Evolutionary conservation across 2,329 filamentous ascomycete species (phyloP), one percentile per base, ranked within the genome.

Genomic region (Pestalotiopsis sp.): DNA sequence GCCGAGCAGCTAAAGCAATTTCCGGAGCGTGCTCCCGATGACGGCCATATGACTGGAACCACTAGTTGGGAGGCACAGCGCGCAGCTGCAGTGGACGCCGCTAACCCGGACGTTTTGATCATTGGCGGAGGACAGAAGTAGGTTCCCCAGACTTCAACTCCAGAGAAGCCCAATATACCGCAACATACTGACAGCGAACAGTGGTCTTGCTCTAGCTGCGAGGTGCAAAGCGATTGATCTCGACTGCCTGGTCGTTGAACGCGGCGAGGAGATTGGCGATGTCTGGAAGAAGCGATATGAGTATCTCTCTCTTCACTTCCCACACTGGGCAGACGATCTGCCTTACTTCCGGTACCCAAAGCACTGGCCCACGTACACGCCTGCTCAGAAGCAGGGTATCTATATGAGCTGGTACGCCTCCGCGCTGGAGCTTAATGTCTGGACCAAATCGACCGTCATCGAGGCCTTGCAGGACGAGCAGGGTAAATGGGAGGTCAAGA

Each of bases 361-460:
- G 58, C 81, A 79, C 62, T 83, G 80, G 80, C 81, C 82, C 1
- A 75, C 80, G 23, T 84, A 82, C 70, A 82, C 81, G 0, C 80
- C 81, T 0, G 83, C 83, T 69, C 80, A 84, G 70, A 83, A 84
- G 61, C 76, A 84, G 1, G 81, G 77, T 13, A 80, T 81, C 65
- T 84, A 82, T 80, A 81, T 84, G 38, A 82, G 83, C 70, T 78
- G 78, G 14, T 93, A 93, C 71, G 90, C 86, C 0, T 85, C 82
- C 4, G 78, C 89, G 0, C 81, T 93, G 23, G 91, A 93, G 72
- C 83, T 93, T 49, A 91, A 92, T 70, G 85, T 92, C 31, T 92
- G 90, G 91, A 87, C 83, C 0, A 80, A 78, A 11, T 88, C 89
- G 0, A 84, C 80, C 1, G 72, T 92, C 0, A 77, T 75, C 1